These are phyloP conservation scores for Polygonum maritimum DNA, from an alignment of 148 eudicot genomes.

Conservation along the genomic window DNA sequence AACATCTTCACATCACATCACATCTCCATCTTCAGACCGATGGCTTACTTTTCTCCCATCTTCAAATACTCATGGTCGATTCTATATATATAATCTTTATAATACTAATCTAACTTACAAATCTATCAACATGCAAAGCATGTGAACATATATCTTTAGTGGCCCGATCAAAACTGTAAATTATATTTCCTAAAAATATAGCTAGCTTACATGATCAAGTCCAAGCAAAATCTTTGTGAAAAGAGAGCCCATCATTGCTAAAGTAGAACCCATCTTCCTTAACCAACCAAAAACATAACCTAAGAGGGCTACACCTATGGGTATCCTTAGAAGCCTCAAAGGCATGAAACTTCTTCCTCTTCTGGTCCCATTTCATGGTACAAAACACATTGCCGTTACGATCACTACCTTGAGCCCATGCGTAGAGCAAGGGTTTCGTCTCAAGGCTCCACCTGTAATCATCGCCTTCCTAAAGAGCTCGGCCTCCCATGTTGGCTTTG, in stretches of 20 bases:
- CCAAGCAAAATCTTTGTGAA: slow-evolving; percentile 51
- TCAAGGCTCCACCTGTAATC: slow-evolving; percentile 43
- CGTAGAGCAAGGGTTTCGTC: not conserved
- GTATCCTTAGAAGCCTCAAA: slow-evolving; percentile 29
- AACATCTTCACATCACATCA: too few species aligned
- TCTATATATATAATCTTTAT: too few species aligned
- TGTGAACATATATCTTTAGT: too few species aligned
- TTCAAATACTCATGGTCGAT: too few species aligned
- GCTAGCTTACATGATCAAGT: not conserved
- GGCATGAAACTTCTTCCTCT: slow-evolving; percentile 28
- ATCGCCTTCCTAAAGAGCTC: slow-evolving; percentile 64
- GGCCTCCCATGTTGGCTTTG: slow-evolving; percentile 41
- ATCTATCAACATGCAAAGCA: not conserved
- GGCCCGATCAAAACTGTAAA: not conserved
- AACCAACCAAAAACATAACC: slow-evolving; percentile 53
- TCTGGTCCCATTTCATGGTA: slow-evolving; percentile 16
- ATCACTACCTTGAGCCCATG: not conserved
- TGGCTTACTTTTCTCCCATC: too few species aligned
- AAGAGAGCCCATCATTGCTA: slow-evolving; percentile 36
- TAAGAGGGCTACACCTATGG: slow-evolving; percentile 27
- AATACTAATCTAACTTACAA: not conserved
- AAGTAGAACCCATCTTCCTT: slow-evolving; percentile 65
- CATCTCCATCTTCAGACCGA: too few species aligned
- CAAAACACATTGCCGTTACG: slow-evolving; percentile 1
- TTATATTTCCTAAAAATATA: not conserved